A percentile compares a stretch with the other conserved stretches of the same genome.
These are phyloP conservation scores for Metschnikowia bowlesiae DNA, from an alignment of 805 yeast species.

Conservation along the genomic window DNA sequence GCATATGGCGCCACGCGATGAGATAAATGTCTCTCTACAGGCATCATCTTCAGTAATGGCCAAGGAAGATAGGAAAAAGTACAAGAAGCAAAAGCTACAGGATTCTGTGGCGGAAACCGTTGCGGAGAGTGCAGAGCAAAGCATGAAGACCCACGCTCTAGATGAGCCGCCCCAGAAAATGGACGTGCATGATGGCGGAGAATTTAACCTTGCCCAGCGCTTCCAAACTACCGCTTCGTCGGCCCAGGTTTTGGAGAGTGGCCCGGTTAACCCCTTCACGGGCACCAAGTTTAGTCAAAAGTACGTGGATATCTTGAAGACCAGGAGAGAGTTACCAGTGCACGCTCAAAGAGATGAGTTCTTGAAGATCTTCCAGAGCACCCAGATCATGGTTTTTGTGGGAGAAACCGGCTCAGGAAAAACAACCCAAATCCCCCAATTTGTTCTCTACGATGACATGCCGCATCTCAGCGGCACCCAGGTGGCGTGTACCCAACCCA, in stretches of 20 bases:
- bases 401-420: constrained; percentile 99
- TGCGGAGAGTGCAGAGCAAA: constrained; percentile 64
- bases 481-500: constrained; percentile 95
- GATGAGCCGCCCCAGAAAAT: constrained; percentile 30
- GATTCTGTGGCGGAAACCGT: constrained; percentile 58
- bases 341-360: constrained; percentile 91
- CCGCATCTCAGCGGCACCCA: constrained; percentile 80
- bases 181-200: constrained; percentile 62
- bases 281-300: constrained; percentile 57
- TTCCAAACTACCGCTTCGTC: constrained; percentile 63
- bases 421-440: constrained; percentile 97
- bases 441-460: constrained; percentile 86
- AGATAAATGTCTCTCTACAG: neutral
- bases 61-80: constrained; percentile 14
- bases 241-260: constrained; percentile 57
- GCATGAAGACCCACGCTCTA: constrained; percentile 46
- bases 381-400: constrained; percentile 95
- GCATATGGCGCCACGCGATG: neutral
- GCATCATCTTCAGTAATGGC: constrained; percentile 7
- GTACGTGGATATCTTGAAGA: constrained; percentile 73
- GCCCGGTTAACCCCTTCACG: constrained; percentile 71
- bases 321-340: constrained; percentile 85
- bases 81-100: constrained; percentile 41
- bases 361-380: constrained; percentile 71
- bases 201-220: constrained; percentile 50